Conservation (phyloP, 148 eudicot species). For the Camellia granthamiana region DNA sequence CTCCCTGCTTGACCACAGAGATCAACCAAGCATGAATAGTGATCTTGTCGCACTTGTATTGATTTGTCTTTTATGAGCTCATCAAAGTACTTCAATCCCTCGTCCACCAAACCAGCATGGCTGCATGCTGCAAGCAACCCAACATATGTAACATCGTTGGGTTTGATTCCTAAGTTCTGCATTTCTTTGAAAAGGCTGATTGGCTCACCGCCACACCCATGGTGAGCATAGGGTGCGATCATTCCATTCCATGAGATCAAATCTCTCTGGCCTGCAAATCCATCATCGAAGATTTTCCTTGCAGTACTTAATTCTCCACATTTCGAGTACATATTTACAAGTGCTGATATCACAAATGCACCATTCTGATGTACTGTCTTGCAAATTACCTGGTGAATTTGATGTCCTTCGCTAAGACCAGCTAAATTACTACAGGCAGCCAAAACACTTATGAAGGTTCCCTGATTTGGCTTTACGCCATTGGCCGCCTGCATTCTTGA, state of each 20-base stretch:
- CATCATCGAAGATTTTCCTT: slow-evolving; percentile 26
- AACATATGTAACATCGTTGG: slow-evolving; percentile 36
- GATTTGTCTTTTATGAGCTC: slow-evolving; percentile 23
- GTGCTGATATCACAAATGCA: slow-evolving; percentile 29
- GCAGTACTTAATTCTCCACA: slow-evolving; percentile 33
- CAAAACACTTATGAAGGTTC: slow-evolving; percentile 34
- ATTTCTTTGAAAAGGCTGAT: slow-evolving; percentile 32
- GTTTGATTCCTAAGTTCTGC: slow-evolving; percentile 23
- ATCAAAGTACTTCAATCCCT: slow-evolving; percentile 33
- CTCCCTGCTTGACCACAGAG: slow-evolving; percentile 42
- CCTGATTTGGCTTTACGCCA: slow-evolving; percentile 30
- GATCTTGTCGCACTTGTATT: slow-evolving; percentile 29
- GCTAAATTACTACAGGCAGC: slow-evolving; percentile 39
- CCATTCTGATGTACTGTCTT: slow-evolving; percentile 29
- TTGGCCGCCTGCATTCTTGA: slow-evolving; percentile 18
- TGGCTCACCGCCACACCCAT: slow-evolving; percentile 31
- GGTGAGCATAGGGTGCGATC: slow-evolving; percentile 42
- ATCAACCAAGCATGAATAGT: slow-evolving; percentile 34
- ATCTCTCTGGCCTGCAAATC: slow-evolving; percentile 19
- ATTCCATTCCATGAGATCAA: slow-evolving; percentile 38
- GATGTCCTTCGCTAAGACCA: slow-evolving; percentile 32
- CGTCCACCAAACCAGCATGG: slow-evolving; percentile 36
- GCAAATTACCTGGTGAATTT: slow-evolving; percentile 37
- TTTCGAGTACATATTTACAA: slow-evolving; percentile 37
- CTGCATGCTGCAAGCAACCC: slow-evolving; percentile 41